Conservation (phyloP, 192 early-diverging fungal genomes). For the Geranomyces michiganensis region DNA sequence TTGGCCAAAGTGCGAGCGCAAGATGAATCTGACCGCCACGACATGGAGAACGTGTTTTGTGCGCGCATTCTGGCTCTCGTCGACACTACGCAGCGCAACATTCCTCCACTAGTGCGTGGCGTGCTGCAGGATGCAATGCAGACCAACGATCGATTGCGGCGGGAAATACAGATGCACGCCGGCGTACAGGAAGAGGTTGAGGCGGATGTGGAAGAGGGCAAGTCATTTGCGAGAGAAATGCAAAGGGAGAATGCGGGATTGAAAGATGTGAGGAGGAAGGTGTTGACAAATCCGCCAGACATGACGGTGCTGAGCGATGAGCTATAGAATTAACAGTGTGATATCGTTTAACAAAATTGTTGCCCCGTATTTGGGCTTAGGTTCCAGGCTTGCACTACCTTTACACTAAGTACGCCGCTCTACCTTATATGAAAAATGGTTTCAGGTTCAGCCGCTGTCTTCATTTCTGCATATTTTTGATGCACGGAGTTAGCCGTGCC, state of each 20-base stretch:
- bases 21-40: background rate
- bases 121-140: background rate
- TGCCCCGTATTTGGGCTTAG: too few relatives aligned
- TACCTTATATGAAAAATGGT: too few relatives aligned
- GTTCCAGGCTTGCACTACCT: too few relatives aligned
- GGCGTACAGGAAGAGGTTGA: background rate
- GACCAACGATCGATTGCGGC: background rate
- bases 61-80: background rate
- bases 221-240: background rate
- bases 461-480: too few relatives aligned
- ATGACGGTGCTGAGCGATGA: conserved; percentile 6
- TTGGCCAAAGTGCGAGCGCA: background rate
- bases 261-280: background rate
- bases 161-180: background rate
- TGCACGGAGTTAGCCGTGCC: too few relatives aligned
- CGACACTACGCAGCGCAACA: background rate
- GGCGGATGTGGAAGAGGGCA: background rate
- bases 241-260: background rate
- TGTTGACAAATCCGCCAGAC: conserved; percentile 2
- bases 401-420: too few relatives aligned
- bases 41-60: conserved; percentile 2
- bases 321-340: background rate
- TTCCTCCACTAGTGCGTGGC: background rate
- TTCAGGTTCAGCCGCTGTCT: too few relatives aligned
- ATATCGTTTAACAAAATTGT: too few relatives aligned